phyloP scores from a whole-genome alignment of 2,329 filamentous ascomycete species.

The Blumeria hordei region DNA sequence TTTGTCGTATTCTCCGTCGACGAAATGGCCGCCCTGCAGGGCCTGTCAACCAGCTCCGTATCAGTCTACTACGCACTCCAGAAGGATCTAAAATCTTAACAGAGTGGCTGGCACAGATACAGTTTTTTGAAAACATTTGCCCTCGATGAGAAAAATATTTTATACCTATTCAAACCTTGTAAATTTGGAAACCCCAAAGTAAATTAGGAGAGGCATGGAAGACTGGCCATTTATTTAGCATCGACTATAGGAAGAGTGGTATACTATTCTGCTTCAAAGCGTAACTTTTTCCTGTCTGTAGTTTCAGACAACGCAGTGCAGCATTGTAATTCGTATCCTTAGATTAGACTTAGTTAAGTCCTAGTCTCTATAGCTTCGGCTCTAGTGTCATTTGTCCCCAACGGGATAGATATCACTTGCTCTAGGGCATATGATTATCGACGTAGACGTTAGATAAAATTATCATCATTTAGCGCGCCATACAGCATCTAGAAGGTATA shows the following conservation, averaged over 20 bases:
- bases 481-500: too few species aligned
- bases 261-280: background rate
- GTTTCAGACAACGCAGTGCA: background rate
- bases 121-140: background rate
- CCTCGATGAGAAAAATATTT: background rate
- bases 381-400: background rate
- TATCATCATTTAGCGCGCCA: too few species aligned
- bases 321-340: background rate
- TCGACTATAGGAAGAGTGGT: background rate
- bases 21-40: background rate
- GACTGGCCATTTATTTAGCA: too few species aligned
- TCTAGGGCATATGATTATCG: background rate
- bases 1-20: background rate
- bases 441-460: background rate
- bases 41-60: background rate
- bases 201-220: too few species aligned
- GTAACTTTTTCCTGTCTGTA: background rate
- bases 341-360: background rate
- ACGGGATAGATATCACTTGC: background rate
- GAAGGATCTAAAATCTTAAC: background rate
- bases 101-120: background rate
- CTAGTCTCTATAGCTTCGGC: background rate
- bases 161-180: background rate
- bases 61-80: background rate
- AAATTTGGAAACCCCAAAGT: too few species aligned